Percentiles rank a stretch among this genome's conserved stretches.
phyloP scores from a whole-genome alignment of 2,329 filamentous ascomycete species.

The Tolypocladium sp. region DNA sequence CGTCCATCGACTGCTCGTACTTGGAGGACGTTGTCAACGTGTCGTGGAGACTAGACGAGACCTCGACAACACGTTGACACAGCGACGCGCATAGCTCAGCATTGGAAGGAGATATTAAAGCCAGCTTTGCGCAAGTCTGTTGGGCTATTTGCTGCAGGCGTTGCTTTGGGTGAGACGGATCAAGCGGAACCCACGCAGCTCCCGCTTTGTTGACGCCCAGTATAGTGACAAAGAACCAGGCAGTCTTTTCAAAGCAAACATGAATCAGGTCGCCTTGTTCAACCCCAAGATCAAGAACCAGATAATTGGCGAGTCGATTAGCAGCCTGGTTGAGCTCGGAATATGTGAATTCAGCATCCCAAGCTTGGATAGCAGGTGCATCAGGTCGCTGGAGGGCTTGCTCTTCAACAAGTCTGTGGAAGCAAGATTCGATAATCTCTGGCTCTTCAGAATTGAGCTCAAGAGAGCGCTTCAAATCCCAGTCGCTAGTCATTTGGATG shows the following conservation, averaged over 20 bases:
- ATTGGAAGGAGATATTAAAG: neutral
- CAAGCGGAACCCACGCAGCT: constrained; percentile 5
- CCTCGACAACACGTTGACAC: no score
- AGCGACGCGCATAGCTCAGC: no score
- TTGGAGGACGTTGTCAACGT: no score
- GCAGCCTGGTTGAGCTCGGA: constrained; percentile 15
- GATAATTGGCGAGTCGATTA: constrained; percentile 3
- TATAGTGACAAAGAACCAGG: constrained; percentile 8
- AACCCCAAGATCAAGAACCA: constrained; percentile 8
- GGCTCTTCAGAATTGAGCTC: neutral
- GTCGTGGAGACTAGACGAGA: no score
- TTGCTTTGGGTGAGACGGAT: constrained; percentile 1
- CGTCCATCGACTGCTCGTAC: no score
- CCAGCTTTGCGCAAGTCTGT: neutral
- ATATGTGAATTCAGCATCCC: constrained; percentile 31
- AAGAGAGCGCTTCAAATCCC: no score
- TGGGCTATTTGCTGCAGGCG: neutral
- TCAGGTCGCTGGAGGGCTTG: constrained; percentile 6
- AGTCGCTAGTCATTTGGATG: no score
- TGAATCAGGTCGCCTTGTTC: neutral
- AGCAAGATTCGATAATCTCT: neutral
- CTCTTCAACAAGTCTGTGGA: neutral
- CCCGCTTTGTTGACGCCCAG: constrained; percentile 8
- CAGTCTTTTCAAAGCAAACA: neutral
- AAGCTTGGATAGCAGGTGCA: constrained; percentile 27